Conservation (phyloP, 2,329 filamentous ascomycete species). For the Sclerotinia borealis region DNA sequence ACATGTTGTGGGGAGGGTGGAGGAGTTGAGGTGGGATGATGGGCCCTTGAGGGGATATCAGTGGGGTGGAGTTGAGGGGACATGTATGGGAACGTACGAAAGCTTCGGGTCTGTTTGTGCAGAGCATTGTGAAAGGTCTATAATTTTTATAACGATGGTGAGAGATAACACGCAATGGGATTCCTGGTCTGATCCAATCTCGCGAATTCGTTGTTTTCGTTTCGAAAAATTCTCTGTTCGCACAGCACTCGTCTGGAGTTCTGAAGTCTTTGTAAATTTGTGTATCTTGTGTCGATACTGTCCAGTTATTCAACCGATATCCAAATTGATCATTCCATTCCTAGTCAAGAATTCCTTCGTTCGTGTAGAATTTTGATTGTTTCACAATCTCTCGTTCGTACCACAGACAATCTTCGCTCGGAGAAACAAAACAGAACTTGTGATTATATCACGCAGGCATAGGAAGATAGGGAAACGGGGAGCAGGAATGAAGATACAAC, state of each 20-base stretch:
- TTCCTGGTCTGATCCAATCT: not conserved
- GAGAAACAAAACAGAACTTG: not conserved
- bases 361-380: not conserved
- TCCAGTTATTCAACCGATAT: not conserved
- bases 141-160: not conserved
- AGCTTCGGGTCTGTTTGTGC: slow-evolving; percentile 31
- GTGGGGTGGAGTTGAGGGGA: not conserved
- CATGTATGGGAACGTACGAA: slow-evolving; percentile 26
- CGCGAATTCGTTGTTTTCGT: not conserved
- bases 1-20: slow-evolving; percentile 34
- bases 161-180: not conserved
- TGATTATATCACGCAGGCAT: not conserved
- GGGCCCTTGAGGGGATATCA: slow-evolving; percentile 27
- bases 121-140: slow-evolving; percentile 17
- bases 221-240: not conserved
- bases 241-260: not conserved
- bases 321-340: not conserved
- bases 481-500: not conserved
- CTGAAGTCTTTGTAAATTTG: not conserved
- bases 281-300: not conserved
- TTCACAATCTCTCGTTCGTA: not conserved
- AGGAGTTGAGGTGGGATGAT: slow-evolving; percentile 30
- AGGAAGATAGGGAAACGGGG: not conserved
- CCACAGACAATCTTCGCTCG: not conserved
- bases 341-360: not conserved